Evolutionary conservation across 148 eudicot genomes (phyloP).

Genomic region (Suaeda aralocaspica): DNA sequence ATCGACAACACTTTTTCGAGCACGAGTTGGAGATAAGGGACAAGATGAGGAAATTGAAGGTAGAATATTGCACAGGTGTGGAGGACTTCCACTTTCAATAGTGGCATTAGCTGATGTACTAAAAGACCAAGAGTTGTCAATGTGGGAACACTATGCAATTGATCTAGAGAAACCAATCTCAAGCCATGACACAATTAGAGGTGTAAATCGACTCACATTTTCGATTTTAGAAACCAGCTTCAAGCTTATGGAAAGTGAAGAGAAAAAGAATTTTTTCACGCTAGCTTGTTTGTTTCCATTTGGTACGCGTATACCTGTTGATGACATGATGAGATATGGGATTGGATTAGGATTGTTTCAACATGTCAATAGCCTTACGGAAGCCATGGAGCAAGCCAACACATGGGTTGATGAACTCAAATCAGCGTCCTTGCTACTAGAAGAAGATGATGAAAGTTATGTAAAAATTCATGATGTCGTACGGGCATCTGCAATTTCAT

Average conservation of each 20-base stretch:
- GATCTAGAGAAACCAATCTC: constrained; percentile 13
- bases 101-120: constrained; percentile 1
- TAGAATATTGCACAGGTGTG: constrained; percentile 12
- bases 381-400: constrained; percentile 18
- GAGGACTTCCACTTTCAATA: constrained; percentile 21
- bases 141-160: constrained; percentile 6
- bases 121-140: constrained; percentile 4
- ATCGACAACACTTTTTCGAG: not conserved
- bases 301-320: constrained; percentile 3
- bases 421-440: constrained; percentile 6
- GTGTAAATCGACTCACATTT: constrained; percentile 3
- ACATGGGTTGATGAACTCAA: constrained; percentile 19
- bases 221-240: constrained; percentile 15
- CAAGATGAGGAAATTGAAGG: not conserved
- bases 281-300: constrained; percentile 21
- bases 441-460: not conserved
- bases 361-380: not conserved
- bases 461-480: constrained; percentile 25
- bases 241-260: constrained; percentile 18
- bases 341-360: constrained; percentile 23
- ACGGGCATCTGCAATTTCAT: constrained; percentile 11
- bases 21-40: not conserved
- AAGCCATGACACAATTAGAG: not conserved
- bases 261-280: constrained; percentile 15
- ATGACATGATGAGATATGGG: constrained; percentile 22